Base-by-base conservation (phyloP, 2,329 filamentous ascomycete species). In the Calonectria hongkongensis region DNA sequence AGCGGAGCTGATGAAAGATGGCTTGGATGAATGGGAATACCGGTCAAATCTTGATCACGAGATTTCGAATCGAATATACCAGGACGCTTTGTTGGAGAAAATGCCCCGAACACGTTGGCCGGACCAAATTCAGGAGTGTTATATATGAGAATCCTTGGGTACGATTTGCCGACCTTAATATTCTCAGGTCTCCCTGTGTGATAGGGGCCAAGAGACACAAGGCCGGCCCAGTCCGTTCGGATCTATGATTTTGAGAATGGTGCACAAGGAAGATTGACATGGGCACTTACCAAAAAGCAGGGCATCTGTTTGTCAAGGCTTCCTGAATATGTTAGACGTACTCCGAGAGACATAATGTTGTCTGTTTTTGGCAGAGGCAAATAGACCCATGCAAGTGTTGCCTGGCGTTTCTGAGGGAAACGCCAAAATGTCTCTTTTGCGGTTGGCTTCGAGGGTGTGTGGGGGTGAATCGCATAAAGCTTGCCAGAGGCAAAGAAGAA, bases 281-380 rank as follows among this genome's bases (percentile, higher is more conserved):
- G 30, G 13, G 51, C 2, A 16, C 60, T 36, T 60, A 72, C 70
- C 33, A 66, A 6, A 43, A 70, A 69, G 15, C 66, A 28, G 27
- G 50, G 33, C 60, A 13, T 67, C 25, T 66, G 63, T 9, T 10
- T 3, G 1, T 12, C 54, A 4, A 13, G 12, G 18, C 25, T 47
- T 18, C 10, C 4, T 18, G 27, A 18, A 15, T 47, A 21, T n/a
- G 6, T 50, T 21, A 68, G 21, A 9, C 66, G 30, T 15, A 64
- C 12, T 8, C 67, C 68, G n/a, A 73, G 4, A 2, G 58, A 39
- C 2, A 36, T 25, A 15, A 71, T 64, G 1, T 36, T 21, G 3
- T 73, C 71, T 18, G 25, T 41, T 39, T 54, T 39, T 13, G 71
- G 68, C 10, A 73, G 51, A 2, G 71, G 71, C 4, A 73, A 25